Evolutionary conservation across 768 basidiomycete species (phyloP).

Genomic region (Psilocybe subaeruginosa): DNA sequence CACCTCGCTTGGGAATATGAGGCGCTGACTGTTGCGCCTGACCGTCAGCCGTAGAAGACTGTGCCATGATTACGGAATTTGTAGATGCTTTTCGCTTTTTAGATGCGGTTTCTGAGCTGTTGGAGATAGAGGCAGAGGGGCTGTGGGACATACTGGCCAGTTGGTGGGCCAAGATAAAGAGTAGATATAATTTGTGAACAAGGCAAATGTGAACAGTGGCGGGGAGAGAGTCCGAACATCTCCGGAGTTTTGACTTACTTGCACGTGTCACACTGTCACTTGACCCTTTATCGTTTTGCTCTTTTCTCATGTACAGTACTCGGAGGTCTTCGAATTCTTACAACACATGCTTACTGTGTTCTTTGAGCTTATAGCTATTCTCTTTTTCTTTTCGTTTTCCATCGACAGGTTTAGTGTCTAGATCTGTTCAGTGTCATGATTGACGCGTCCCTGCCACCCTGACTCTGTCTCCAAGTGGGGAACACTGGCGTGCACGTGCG

Average conservation of each 20-base stretch:
- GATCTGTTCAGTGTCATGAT: not conserved
- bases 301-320: conserved; percentile 12
- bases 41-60: conserved; percentile 34
- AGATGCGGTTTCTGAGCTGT: conserved; percentile 53
- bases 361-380: not conserved
- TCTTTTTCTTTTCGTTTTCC: not conserved
- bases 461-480: too few species aligned
- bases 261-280: conserved; percentile 36
- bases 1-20: conserved; percentile 91
- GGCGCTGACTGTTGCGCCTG: conserved; percentile 34
- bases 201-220: conserved; percentile 21
- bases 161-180: conserved; percentile 21
- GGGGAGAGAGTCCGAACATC: conserved; percentile 28
- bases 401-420: not conserved
- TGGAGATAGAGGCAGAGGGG: conserved; percentile 59
- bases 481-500: too few species aligned
- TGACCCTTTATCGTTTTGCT: conserved; percentile 20
- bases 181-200: conserved; percentile 26
- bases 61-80: conserved; percentile 36
- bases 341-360: not conserved
- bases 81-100: conserved; percentile 61
- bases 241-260: conserved; percentile 24
- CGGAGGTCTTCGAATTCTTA: conserved; percentile 15
- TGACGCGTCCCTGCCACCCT: not conserved
- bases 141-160: conserved; percentile 62